Evolutionary conservation across 2,329 filamentous ascomycete species (phyloP).

Genomic region (Nectriaceae sp.): DNA sequence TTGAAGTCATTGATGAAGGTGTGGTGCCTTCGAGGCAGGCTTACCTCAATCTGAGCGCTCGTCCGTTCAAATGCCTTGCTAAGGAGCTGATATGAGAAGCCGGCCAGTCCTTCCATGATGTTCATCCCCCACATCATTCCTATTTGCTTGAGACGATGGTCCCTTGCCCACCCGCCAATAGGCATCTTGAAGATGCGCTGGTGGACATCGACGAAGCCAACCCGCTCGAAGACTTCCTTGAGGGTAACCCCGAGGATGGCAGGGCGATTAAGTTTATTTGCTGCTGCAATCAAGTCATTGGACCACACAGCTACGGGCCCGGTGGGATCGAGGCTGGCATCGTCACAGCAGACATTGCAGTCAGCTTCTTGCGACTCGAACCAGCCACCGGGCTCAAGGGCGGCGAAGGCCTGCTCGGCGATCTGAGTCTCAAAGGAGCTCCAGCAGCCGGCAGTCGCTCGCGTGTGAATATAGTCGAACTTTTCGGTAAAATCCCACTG

Average conservation of each 20-base stretch:
- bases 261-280: constrained; percentile 38
- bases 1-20: constrained; percentile 2
- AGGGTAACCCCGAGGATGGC: constrained; percentile 35
- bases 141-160: constrained; percentile 40
- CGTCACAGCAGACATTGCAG: constrained; percentile 41
- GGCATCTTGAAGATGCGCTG: constrained; percentile 54
- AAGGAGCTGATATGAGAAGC: constrained; percentile 41
- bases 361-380: constrained; percentile 53
- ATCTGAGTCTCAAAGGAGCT: constrained; percentile 46
- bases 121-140: constrained; percentile 46
- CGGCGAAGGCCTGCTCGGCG: constrained; percentile 49
- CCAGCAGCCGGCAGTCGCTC: constrained; percentile 50
- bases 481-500: constrained; percentile 51
- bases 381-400: constrained; percentile 53
- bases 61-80: constrained; percentile 40
- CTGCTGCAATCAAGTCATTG: constrained; percentile 41
- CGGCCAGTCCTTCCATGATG: constrained; percentile 40
- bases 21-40: no score
- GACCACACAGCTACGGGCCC: constrained; percentile 41
- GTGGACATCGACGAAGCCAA: constrained; percentile 55
- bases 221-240: constrained; percentile 42
- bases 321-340: constrained; percentile 41
- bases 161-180: constrained; percentile 52
- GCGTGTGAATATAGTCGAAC: constrained; percentile 56
- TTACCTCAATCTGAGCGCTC: constrained; percentile 49